Base-by-base conservation (phyloP, 305 asterid species). In the Solanum chacoense region DNA sequence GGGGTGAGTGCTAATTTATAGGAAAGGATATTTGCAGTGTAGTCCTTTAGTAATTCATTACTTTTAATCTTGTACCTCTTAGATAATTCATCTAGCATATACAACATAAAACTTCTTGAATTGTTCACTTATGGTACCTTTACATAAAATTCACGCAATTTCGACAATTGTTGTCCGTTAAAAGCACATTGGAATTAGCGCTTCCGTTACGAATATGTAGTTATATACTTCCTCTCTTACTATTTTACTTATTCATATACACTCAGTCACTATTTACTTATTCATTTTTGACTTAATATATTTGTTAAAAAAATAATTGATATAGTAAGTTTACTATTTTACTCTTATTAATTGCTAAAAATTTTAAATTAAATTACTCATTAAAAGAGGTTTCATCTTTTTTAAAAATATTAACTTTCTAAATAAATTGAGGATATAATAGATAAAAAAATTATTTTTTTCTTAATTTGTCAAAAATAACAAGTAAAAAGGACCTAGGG, bases 301-400 rank as follows among this genome's bases (percentile, higher is more conserved):
- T 4, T 0, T 50, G 0, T 50, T 16, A 2, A 50, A 16, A 16
- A 7, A 16, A 50, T 50, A 50, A 16, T 50, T 50, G 2, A 50
- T 16, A 50, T 18, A 16, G 4, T 50, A 0, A 50, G 0, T 50
- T 50, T 50, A 16, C 0, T 6, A 16, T 50, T 6, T 18, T 6
- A 50, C 0, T 16, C 0, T 4, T 4, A 42, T 42, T 42, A 42
- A 42, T 42, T 42, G 2, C 1, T 12, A 42, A 40, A 42, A 11
- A 1, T 0, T 12, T 12, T 12, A 12, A 40, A 12, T 42, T 42
- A 42, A 42, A 12, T 42, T 42, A 42, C 55, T 42, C 55, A 4
- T 42, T 42, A 42, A 42, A 42, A 42, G 18, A 4, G 55, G 6
- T 12, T 42, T 42, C 18, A 42, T 40, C 6, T 42, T 40, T 12